phyloP scores from a whole-genome alignment of 139 green algal species.

The Pseudopediastrum boryanum region DNA sequence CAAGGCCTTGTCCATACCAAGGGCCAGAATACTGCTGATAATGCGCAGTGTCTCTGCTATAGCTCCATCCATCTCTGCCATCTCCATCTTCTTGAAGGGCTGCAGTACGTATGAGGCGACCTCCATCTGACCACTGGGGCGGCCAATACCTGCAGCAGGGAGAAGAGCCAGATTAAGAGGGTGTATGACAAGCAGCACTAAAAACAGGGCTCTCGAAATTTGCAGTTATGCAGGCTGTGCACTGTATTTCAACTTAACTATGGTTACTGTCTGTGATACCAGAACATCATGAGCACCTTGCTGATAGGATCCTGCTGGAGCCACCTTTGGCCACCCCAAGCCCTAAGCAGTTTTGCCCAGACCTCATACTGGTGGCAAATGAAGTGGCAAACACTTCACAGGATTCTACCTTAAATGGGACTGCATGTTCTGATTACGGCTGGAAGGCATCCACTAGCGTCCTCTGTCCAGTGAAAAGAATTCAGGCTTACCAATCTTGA shows the following conservation, averaged over 20 bases:
- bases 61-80: conserved; percentile 65
- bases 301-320: neutral
- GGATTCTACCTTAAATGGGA: neutral
- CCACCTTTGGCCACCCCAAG: neutral
- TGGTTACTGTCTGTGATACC: neutral
- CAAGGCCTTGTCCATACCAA: conserved; percentile 74
- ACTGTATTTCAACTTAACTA: conserved; percentile 2
- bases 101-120: conserved; percentile 76
- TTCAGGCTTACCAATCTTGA: conserved; percentile 67
- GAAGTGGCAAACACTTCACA: neutral
- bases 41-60: conserved; percentile 51
- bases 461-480: neutral
- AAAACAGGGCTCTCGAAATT: neutral
- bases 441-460: too few relatives aligned
- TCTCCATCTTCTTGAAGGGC: conserved; percentile 74
- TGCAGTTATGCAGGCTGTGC: neutral
- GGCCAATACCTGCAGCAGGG: conserved; percentile 69
- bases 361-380: neutral
- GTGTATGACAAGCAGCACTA: neutral
- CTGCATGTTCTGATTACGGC: too few relatives aligned
- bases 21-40: conserved; percentile 56
- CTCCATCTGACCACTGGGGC: conserved; percentile 60
- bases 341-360: neutral
- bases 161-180: neutral
- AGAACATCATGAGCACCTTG: neutral